Evolutionary conservation across 768 basidiomycete genomes (phyloP), one percentile per base, ranked within the genome.

Genomic region (Pleurotus ostreatus): DNA sequence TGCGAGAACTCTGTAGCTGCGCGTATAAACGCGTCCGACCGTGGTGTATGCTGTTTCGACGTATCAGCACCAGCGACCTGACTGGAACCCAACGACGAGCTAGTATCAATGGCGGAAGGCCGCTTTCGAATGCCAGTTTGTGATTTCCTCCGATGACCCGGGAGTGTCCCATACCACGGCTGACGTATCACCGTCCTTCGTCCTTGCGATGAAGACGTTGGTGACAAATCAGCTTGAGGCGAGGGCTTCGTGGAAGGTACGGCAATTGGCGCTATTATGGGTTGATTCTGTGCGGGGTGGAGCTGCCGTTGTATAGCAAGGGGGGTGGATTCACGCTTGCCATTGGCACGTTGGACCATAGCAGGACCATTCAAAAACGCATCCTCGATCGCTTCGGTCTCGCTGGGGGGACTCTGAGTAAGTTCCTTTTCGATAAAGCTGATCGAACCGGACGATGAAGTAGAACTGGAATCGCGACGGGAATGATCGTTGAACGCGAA

Each of bases 371-470:
- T 49, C 9, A 34, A 34, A 11, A 34, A 34, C n/a, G 48, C 15
- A 49, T 49, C 25, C 16, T 15, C n/a, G 20, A 39, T 34, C 4
- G 20, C 49, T 34, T 16, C 46, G 7, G 6, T 7, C 6, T 13
- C n/a, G n/a, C 16, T 22, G 8, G 51, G 23, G 13, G 51, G 51
- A 20, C n/a, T 53, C 23, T 53, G 51, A 8, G 51, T 53, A 5
- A 53, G 39, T 12, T 53, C 39, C 38, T 53, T 53, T 20, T 40
- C 51, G 34, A 53, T 16, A 39, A 41, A 39, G 26, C 39, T 53
- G 37, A 23, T 15, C 15, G 51, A 53, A 9, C 51, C 20, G 41
- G 51, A 16, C 4, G 51, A 53, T n/a, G 51, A 53, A 11, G 22
- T n/a, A 22, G 51, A 39, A n/a, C 51, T 53, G n/a, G 12, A 40